phyloP scores from a whole-genome alignment of 2,329 filamentous ascomycete species.

The Talaromyces funiculosus region DNA sequence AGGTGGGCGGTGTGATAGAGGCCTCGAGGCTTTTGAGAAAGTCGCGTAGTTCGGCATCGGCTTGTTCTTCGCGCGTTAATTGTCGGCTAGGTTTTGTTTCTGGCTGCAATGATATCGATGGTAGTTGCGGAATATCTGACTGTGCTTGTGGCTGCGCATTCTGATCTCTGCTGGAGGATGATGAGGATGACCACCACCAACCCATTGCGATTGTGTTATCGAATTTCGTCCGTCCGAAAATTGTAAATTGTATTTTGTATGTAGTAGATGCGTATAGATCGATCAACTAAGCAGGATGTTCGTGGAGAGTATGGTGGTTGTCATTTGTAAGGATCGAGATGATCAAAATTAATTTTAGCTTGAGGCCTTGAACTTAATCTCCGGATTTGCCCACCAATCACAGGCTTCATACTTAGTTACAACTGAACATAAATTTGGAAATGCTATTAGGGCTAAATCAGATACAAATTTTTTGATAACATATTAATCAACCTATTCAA shows the following conservation, averaged over 20 bases:
- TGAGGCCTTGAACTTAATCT: background rate
- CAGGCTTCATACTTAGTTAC: too few relatives aligned
- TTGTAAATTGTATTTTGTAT: background rate
- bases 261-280: background rate
- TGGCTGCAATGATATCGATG: background rate
- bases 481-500: too few relatives aligned
- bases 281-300: background rate
- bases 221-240: background rate
- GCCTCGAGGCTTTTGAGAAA: conserved; percentile 47
- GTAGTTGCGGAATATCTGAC: background rate
- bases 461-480: too few relatives aligned
- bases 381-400: background rate
- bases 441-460: too few relatives aligned
- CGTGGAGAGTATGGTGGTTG: background rate
- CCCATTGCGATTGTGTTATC: conserved; percentile 33
- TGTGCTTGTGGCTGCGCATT: background rate
- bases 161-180: conserved; percentile 18
- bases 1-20: background rate
- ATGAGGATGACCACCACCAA: conserved; percentile 43
- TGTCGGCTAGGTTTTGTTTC: conserved; percentile 18
- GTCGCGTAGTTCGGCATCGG: conserved; percentile 50
- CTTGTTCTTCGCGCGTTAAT: conserved; percentile 43
- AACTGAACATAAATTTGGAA: too few relatives aligned
- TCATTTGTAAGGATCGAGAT: background rate
- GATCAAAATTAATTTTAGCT: background rate